Percentiles rank a stretch among this genome's conserved stretches.
Evolutionary conservation across 2,329 filamentous ascomycete genomes (phyloP).

Genomic region (Colletotrichum sp.): DNA sequence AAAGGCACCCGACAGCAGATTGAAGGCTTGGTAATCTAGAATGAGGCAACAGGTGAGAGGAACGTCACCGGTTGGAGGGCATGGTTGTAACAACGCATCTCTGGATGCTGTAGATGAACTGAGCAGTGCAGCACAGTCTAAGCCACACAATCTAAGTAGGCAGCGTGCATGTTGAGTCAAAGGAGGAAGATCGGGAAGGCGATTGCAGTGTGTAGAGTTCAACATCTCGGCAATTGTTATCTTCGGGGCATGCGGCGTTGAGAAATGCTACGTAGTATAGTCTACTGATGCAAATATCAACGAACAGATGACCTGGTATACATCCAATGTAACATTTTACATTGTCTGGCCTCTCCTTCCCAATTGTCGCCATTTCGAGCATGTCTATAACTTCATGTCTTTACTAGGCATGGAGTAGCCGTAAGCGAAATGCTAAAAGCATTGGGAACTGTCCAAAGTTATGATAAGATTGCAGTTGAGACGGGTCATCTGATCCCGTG

Average conservation of each 20-base stretch:
- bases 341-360: neutral
- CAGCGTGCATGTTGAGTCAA: neutral
- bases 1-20: neutral
- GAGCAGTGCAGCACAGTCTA: neutral
- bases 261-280: neutral
- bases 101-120: neutral
- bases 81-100: neutral
- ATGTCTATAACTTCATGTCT: neutral
- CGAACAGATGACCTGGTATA: neutral
- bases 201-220: neutral
- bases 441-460: neutral
- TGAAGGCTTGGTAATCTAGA: neutral
- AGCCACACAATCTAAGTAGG: neutral
- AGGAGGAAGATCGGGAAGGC: neutral
- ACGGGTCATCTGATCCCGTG: neutral
- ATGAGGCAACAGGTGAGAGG: neutral
- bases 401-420: neutral
- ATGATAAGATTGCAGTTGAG: neutral
- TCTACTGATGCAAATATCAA: accelerated
- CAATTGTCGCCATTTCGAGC: neutral
- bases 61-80: neutral
- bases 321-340: neutral
- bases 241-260: neutral
- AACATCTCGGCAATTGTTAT: neutral
- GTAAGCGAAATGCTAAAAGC: neutral